Evolutionary conservation across 2,329 filamentous ascomycete species (phyloP).

Genomic region (Colletotrichum sp.): DNA sequence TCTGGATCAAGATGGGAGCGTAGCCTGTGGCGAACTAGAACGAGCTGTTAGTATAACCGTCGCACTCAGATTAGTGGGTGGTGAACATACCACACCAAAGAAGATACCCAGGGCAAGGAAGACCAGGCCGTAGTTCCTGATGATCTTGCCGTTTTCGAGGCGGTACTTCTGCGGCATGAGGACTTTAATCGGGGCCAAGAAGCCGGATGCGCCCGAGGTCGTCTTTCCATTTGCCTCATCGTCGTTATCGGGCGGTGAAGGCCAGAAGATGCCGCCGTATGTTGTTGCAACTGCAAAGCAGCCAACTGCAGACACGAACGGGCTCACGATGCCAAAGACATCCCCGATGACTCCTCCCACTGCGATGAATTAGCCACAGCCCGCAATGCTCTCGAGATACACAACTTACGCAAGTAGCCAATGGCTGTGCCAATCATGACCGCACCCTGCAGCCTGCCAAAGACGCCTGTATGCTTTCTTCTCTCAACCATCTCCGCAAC

Average conservation of each 20-base stretch:
- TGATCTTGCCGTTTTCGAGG: slow-evolving; percentile 52
- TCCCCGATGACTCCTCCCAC: slow-evolving; percentile 70
- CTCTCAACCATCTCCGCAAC: slow-evolving; percentile 69
- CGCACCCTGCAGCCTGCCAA: slow-evolving; percentile 69
- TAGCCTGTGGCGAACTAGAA: slow-evolving; percentile 63
- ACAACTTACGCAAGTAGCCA: slow-evolving; percentile 59
- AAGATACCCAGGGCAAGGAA: slow-evolving; percentile 71
- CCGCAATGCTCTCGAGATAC: not conserved
- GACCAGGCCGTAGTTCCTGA: slow-evolving; percentile 65
- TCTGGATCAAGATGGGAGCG: slow-evolving; percentile 64
- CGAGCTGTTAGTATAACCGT: not conserved
- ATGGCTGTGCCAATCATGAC: slow-evolving; percentile 71
- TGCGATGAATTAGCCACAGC: slow-evolving; percentile 23
- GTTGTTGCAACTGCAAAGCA: slow-evolving; percentile 30
- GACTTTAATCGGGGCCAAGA: slow-evolving; percentile 68
- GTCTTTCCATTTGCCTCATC: slow-evolving; percentile 22
- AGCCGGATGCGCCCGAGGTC: slow-evolving; percentile 45
- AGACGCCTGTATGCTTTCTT: slow-evolving; percentile 63
- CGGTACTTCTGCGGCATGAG: slow-evolving; percentile 63
- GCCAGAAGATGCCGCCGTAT: slow-evolving; percentile 36
- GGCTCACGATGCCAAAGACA: slow-evolving; percentile 64
- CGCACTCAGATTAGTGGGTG: not conserved
- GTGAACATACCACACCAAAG: slow-evolving; percentile 57
- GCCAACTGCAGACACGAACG: slow-evolving; percentile 62
- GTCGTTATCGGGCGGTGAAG: slow-evolving; percentile 27